Percentiles rank a stretch among this genome's conserved stretches.
Evolutionary conservation across 306 rosid genomes (phyloP).

Genomic region (Senna tora): DNA sequence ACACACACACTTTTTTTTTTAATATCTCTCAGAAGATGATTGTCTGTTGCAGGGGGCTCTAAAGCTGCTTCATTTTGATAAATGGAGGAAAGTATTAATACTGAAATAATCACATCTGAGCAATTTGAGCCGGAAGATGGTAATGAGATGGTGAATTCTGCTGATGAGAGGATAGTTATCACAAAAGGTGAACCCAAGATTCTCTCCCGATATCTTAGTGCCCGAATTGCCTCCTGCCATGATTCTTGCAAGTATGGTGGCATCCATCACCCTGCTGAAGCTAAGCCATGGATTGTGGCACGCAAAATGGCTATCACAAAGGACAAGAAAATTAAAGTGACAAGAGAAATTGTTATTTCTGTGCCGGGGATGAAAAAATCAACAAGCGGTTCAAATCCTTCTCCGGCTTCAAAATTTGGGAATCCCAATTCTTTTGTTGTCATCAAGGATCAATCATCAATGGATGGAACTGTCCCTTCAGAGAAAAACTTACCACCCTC

Average conservation of each 20-base stretch:
- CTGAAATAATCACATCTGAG: constrained; percentile 40
- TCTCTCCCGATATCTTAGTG: constrained; percentile 67
- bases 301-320: constrained; percentile 32
- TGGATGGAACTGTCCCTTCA: constrained; percentile 38
- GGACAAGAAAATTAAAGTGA: constrained; percentile 32
- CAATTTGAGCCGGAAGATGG: constrained; percentile 33
- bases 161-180: constrained; percentile 23
- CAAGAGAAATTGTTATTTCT: constrained; percentile 36
- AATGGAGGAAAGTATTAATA: constrained; percentile 44
- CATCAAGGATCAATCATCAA: constrained; percentile 41
- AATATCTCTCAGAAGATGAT: constrained; percentile 28
- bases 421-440: constrained; percentile 27
- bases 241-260: constrained; percentile 90
- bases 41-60: constrained; percentile 48
- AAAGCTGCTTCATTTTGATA: constrained; percentile 36
- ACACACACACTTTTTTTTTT: background rate
- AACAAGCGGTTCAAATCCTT: constrained; percentile 34
- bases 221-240: constrained; percentile 69
- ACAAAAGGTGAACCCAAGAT: constrained; percentile 37
- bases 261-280: constrained; percentile 44
- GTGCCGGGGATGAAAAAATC: constrained; percentile 40
- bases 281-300: constrained; percentile 46
- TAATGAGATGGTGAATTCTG: constrained; percentile 32
- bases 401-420: constrained; percentile 31
- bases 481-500: constrained; percentile 39